Evolutionary conservation across 129 eudicot genomes (phyloP).

Genomic region (Saposhnikovia divaricata): DNA sequence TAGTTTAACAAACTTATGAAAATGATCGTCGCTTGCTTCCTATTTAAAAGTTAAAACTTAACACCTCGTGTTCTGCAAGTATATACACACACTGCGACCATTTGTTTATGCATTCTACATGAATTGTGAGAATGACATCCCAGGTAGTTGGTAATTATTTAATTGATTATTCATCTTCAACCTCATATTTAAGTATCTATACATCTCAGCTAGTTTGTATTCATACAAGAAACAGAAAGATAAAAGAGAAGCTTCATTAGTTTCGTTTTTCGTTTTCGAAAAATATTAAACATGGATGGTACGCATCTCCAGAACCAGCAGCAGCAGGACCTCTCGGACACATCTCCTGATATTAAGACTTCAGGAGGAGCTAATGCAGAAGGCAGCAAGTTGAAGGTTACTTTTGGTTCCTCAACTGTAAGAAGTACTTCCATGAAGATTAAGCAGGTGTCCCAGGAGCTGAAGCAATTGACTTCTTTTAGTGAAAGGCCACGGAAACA

Average conservation of each 20-base stretch:
- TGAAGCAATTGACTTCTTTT: constrained; percentile 41
- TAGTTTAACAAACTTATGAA: not conserved
- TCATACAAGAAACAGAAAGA: not conserved
- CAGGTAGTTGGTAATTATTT: no score
- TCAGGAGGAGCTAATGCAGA: constrained; percentile 49
- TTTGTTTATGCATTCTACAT: no score
- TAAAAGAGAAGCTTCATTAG: not conserved
- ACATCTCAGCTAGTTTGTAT: not conserved
- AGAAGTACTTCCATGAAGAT: constrained; percentile 45
- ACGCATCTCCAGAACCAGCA: constrained; percentile 29
- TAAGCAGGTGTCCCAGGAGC: constrained; percentile 51
- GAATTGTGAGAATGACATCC: no score
- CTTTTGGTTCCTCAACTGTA: constrained; percentile 37
- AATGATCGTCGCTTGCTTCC: not conserved
- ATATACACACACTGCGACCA: no score
- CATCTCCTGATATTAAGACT: constrained; percentile 27
- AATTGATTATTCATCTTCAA: no score
- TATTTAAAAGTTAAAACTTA: no score
- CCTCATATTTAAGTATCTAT: no score
- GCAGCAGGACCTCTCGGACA: constrained; percentile 50
- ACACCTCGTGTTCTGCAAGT: not conserved
- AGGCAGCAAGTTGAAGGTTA: constrained; percentile 39
- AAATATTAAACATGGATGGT: constrained; percentile 35
- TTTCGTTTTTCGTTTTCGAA: not conserved
- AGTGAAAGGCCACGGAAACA: constrained; percentile 19